Base-by-base conservation (phyloP, 2,329 filamentous ascomycete species). In the Pseudocercospora musae region DNA sequence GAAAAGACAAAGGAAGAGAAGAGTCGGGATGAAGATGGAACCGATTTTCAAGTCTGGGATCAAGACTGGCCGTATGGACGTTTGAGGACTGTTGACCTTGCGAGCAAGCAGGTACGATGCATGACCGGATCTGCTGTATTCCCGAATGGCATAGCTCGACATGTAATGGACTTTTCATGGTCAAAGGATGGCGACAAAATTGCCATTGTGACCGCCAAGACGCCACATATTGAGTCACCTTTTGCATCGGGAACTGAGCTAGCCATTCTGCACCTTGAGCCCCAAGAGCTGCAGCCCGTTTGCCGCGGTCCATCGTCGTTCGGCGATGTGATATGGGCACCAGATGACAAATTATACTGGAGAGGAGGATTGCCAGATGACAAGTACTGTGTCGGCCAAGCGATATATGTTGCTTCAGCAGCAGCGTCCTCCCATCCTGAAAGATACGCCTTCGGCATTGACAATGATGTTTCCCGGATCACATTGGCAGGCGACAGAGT, bases 1-100 rank as follows among this genome's bases (percentile, higher is more conserved):
- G 69, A 73, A 59, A 77, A 76, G 37, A 66, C 69, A 2, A 64
- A 69, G 2, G 74, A 75, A 23, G 63, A 71, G 58, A 73, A 72
- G 37, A 68, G 65, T 7, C 71, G 69, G 2, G 72, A 78, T 11
- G 69, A 74, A 9, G 70, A 70, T 0, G 73, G 73, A 8, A 69
- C 74, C 29, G 77, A 77, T 59, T 70, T 69, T 1, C 66, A 72
- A 7, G 73, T 79, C 15, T 79, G 74, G 72, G 76, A 74, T 25
- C 64, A 75, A 40, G 68, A 73, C 11, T 78, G 74, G 77, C 64
- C 72, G 4, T 73, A 69, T 59, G 68, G 66, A 13, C 71, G 70
- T 9, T 65, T 79, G 10, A 67, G 73, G 0, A 63, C 74, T 1
- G 44, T 79, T 0, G 61, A 78, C 29, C 49, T 78, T 1, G 65